Conservation (phyloP, 2,329 filamentous ascomycete genomes). For the Verticillium isaacii region DNA sequence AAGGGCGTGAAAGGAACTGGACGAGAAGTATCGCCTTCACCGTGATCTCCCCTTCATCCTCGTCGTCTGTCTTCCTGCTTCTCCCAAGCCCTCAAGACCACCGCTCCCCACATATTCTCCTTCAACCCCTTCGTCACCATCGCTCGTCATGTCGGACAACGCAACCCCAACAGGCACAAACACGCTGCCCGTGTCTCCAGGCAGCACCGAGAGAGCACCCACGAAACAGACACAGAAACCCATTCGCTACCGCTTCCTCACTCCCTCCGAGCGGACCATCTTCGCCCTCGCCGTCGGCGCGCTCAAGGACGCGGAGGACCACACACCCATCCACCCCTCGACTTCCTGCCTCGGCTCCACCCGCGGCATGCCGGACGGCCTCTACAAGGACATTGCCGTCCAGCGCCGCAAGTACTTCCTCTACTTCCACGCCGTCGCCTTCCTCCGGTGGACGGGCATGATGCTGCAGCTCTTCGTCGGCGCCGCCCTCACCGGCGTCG, state of each 20-base stretch:
- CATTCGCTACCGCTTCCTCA: slow-evolving; percentile 32
- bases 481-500: slow-evolving; percentile 44
- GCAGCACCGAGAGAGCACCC: background rate
- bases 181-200: background rate
- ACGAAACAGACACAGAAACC: slow-evolving; percentile 1
- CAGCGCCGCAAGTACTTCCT: slow-evolving; percentile 39
- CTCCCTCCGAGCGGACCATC: slow-evolving; percentile 38
- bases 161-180: background rate
- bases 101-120: background rate
- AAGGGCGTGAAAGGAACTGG: background rate
- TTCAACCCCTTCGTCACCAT: background rate
- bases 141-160: background rate
- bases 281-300: slow-evolving; percentile 44
- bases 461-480: slow-evolving; percentile 43
- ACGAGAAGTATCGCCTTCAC: background rate
- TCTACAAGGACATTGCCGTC: slow-evolving; percentile 43
- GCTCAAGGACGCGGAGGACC: slow-evolving; percentile 38
- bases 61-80: background rate
- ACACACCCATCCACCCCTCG: slow-evolving; percentile 32
- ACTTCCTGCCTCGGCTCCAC: slow-evolving; percentile 37
- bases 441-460: slow-evolving; percentile 40
- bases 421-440: slow-evolving; percentile 36
- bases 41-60: background rate
- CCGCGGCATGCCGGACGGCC: slow-evolving; percentile 39
- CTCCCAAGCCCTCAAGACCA: background rate